Conservation (phyloP, 2,329 filamentous ascomycete species). For the Malbranchea zuffiana region DNA sequence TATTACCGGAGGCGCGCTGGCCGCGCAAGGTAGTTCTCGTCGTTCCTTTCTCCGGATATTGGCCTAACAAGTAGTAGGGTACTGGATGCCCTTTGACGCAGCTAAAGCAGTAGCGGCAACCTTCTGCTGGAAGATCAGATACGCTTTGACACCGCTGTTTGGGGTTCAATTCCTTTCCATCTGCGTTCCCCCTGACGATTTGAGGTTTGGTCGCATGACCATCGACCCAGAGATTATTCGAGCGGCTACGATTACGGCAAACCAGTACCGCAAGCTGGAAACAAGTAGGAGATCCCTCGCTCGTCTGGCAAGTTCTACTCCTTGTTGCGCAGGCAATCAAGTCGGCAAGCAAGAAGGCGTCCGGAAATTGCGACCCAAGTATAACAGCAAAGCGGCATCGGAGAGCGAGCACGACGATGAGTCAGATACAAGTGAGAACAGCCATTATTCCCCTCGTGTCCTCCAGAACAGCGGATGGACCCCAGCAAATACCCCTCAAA, state of each 20-base stretch:
- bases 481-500: slow-evolving; percentile 33
- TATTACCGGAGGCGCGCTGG: slow-evolving; percentile 84
- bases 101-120: slow-evolving; percentile 79
- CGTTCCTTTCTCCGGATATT: slow-evolving; percentile 1
- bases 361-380: slow-evolving; percentile 8
- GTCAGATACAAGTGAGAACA: background rate
- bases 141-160: slow-evolving; percentile 81
- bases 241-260: slow-evolving; percentile 18
- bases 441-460: slow-evolving; percentile 3
- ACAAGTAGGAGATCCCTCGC: slow-evolving; percentile 3
- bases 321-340: background rate
- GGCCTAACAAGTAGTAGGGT: slow-evolving; percentile 49
- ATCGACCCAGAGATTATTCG: slow-evolving; percentile 18
- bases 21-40: slow-evolving; percentile 64
- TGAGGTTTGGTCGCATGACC: slow-evolving; percentile 26
- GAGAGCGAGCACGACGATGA: slow-evolving; percentile 2
- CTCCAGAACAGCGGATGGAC: slow-evolving; percentile 17
- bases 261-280: slow-evolving; percentile 15
- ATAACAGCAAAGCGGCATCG: background rate
- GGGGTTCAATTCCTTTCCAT: slow-evolving; percentile 65
- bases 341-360: background rate
- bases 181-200: slow-evolving; percentile 55
- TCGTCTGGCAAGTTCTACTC: background rate
- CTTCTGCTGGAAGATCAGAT: slow-evolving; percentile 77
- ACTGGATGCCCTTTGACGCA: slow-evolving; percentile 89